phyloP scores from a whole-genome alignment of 2,329 filamentous ascomycete species.

The Fusarium stilboides region DNA sequence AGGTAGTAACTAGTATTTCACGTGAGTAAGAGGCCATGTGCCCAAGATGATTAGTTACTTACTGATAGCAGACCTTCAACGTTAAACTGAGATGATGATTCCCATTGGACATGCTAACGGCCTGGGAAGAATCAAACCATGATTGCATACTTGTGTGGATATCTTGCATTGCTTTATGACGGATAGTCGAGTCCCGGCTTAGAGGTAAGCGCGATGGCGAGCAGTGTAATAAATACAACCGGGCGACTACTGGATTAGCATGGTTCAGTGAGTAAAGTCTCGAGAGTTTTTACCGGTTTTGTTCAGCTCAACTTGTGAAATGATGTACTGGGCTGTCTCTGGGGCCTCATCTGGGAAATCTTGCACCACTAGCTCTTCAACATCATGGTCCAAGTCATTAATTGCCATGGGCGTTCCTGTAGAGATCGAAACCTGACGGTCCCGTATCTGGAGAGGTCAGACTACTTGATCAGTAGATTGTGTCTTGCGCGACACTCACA shows the following conservation, averaged over 20 bases:
- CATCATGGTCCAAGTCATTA: conserved; percentile 1
- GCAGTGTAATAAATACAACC: conserved; percentile 2
- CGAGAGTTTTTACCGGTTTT: neutral
- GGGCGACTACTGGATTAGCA: neutral
- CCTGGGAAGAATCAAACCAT: neutral
- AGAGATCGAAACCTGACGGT: conserved; percentile 12
- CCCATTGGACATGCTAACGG: neutral
- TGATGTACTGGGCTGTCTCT: neutral
- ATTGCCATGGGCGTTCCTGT: neutral
- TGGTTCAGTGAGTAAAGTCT: fast-evolving
- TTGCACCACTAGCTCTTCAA: neutral
- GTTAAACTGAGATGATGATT: neutral
- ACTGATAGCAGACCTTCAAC: conserved; percentile 1
- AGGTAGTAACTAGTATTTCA: conserved; percentile 4
- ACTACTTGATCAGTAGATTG: fast-evolving
- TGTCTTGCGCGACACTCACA: neutral
- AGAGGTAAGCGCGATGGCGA: fast-evolving
- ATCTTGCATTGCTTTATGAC: neutral
- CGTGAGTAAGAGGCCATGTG: fast-evolving
- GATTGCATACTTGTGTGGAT: fast-evolving
- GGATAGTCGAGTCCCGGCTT: fast-evolving
- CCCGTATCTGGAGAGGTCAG: neutral
- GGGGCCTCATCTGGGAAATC: neutral
- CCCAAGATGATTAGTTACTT: neutral
- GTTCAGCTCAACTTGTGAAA: neutral